These are phyloP conservation scores for Noccaea bulbosa DNA, from an alignment of 345 rosid genomes.

Conservation along the genomic window DNA sequence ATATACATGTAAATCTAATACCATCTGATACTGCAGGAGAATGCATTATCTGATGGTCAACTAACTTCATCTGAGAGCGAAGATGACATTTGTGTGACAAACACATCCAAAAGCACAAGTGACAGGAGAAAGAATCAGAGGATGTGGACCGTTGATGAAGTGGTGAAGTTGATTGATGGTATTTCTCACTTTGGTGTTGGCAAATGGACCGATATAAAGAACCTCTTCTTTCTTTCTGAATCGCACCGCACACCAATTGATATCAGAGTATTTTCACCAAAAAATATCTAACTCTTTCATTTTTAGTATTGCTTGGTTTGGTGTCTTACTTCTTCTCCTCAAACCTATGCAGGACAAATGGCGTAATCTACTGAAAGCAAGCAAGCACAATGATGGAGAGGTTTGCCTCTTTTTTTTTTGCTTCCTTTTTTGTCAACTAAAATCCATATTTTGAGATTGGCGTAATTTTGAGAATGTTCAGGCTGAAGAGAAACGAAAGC, in stretches of 20 bases:
- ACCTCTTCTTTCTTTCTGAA: slow-evolving; percentile 62
- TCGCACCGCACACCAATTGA: slow-evolving; percentile 82
- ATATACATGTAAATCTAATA: not conserved
- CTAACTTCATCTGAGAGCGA: slow-evolving; percentile 63
- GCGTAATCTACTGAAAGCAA: slow-evolving; percentile 86
- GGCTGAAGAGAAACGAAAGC: slow-evolving; percentile 55
- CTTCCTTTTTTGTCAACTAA: slow-evolving; percentile 15
- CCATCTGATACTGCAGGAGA: slow-evolving; percentile 43
- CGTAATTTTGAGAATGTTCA: slow-evolving; percentile 42
- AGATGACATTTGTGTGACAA: slow-evolving; percentile 48
- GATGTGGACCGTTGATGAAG: slow-evolving; percentile 84
- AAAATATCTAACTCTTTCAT: not conserved
- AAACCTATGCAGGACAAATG: slow-evolving; percentile 74
- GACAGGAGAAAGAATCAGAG: slow-evolving; percentile 91
- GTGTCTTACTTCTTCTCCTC: slow-evolving; percentile 29
- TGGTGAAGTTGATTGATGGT: slow-evolving; percentile 81
- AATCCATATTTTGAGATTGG: slow-evolving; percentile 1
- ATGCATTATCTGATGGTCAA: slow-evolving; percentile 51
- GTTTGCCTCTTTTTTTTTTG: slow-evolving; percentile 43
- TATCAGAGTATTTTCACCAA: slow-evolving; percentile 67
- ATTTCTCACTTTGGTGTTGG: slow-evolving; percentile 85
- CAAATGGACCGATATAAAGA: slow-evolving; percentile 92
- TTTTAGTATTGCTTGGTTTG: not conserved
- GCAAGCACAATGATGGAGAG: slow-evolving; percentile 54
- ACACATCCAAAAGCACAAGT: slow-evolving; percentile 47